Conservation (phyloP, 2,329 filamentous ascomycete species). For the Trichoderma pleuroti region DNA sequence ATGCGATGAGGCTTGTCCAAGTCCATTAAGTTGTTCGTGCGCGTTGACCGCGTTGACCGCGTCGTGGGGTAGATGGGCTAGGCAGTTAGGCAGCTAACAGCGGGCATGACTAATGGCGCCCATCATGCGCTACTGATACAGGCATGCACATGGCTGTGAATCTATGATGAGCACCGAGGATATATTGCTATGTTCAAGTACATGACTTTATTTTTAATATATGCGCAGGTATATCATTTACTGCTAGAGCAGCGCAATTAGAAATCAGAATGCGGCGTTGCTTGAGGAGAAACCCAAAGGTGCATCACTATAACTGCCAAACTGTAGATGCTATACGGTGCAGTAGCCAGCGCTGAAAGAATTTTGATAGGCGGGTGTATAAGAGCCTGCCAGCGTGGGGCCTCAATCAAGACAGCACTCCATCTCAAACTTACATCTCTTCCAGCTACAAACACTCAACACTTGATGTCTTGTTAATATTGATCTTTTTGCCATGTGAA, state of each 20-base stretch:
- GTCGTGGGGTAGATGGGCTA: conserved; percentile 5
- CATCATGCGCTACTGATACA: background rate
- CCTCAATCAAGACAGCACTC: background rate
- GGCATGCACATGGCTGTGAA: background rate
- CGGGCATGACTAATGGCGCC: background rate
- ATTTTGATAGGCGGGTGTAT: background rate
- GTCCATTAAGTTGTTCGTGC: background rate
- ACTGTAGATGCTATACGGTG: background rate
- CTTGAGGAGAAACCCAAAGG: background rate
- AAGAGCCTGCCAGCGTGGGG: background rate
- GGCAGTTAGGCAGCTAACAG: background rate
- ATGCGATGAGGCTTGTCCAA: background rate
- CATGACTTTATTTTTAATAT: background rate
- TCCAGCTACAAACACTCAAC: background rate
- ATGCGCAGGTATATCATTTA: background rate
- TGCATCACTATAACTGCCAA: background rate
- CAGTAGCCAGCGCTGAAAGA: background rate
- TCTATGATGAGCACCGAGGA: background rate
- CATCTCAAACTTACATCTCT: background rate
- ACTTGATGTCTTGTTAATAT: background rate
- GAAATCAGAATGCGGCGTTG: background rate
- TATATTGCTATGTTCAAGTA: background rate
- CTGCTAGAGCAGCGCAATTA: background rate
- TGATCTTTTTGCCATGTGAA: background rate
- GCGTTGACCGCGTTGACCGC: conserved; percentile 7